Conservation (phyloP, 2,329 filamentous ascomycete genomes). For the Paradendryphiella salina region DNA sequence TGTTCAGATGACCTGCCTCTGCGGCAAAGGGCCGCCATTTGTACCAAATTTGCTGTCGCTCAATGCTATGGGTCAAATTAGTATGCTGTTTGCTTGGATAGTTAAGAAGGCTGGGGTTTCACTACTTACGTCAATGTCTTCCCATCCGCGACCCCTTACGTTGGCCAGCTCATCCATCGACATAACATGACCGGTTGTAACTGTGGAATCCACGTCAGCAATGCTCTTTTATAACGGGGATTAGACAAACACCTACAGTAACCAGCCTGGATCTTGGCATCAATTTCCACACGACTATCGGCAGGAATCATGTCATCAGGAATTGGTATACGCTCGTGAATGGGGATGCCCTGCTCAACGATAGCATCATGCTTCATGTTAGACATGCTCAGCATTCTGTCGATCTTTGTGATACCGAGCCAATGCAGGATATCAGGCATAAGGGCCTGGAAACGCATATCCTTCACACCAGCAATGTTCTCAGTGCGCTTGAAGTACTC, state of each 20-base stretch:
- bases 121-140: slow-evolving; percentile 62
- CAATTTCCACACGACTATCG: slow-evolving; percentile 96
- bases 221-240: not conserved
- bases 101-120: slow-evolving; percentile 7
- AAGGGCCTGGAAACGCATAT: slow-evolving; percentile 96
- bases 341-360: slow-evolving; percentile 82
- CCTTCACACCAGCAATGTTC: slow-evolving; percentile 94
- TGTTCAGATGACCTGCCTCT: slow-evolving; percentile 22
- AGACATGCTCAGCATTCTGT: slow-evolving; percentile 98
- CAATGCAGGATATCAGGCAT: slow-evolving; percentile 99
- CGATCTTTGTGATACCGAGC: slow-evolving; percentile 98
- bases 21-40: slow-evolving; percentile 1
- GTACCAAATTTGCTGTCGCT: slow-evolving; percentile 18
- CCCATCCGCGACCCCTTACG: slow-evolving; percentile 89
- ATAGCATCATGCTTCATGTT: slow-evolving; percentile 95
- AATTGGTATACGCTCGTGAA: slow-evolving; percentile 86
- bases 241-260: slow-evolving; percentile 61
- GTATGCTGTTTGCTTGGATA: slow-evolving; percentile 9
- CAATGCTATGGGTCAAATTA: slow-evolving; percentile 40
- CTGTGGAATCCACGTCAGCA: slow-evolving; percentile 39
- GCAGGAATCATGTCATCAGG: slow-evolving; percentile 92
- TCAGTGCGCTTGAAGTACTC: slow-evolving; percentile 98
- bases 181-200: slow-evolving; percentile 88
- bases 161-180: slow-evolving; percentile 81
- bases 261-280: slow-evolving; percentile 94